These are phyloP conservation scores for Fusarium graminum DNA, from an alignment of 2,329 filamentous ascomycete genomes.

Conservation along the genomic window DNA sequence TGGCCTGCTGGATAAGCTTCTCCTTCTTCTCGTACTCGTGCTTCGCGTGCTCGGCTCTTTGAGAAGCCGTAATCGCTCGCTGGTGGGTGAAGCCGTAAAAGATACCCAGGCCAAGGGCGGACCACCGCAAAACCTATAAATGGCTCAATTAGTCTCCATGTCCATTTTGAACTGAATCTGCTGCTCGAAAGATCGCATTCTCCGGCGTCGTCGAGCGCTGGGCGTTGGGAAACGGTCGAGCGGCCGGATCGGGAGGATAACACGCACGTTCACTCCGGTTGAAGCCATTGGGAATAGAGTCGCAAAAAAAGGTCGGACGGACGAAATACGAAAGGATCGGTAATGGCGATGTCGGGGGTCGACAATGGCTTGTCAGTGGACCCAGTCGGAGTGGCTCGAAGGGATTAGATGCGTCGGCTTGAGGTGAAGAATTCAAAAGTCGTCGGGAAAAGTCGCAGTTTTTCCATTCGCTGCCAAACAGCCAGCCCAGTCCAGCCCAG, in stretches of 20 bases:
- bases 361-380: conserved; percentile 61
- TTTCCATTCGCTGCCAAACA: conserved; percentile 52
- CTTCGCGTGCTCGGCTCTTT: conserved; percentile 78
- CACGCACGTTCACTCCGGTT: conserved; percentile 76
- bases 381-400: conserved; percentile 57
- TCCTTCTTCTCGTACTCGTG: conserved; percentile 92
- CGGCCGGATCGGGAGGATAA: conserved; percentile 48
- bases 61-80: conserved; percentile 78
- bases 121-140: conserved; percentile 92
- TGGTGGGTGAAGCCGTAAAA: conserved; percentile 98
- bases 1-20: conserved; percentile 91
- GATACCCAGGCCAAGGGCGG: conserved; percentile 89
- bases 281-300: conserved; percentile 69
- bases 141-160: conserved; percentile 49
- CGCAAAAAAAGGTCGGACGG: conserved; percentile 58
- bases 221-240: conserved; percentile 41
- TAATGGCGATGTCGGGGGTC: conserved; percentile 53
- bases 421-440: conserved; percentile 58
- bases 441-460: conserved; percentile 64
- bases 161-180: conserved; percentile 21
- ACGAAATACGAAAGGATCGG: conserved; percentile 54
- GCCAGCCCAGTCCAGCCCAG: conserved; percentile 1
- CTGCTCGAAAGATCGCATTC: conserved; percentile 31
- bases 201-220: conserved; percentile 35
- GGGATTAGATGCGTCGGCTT: conserved; percentile 56